Percentiles rank a stretch among this genome's conserved stretches.
Conservation (phyloP, 768 basidiomycete species). For the Tulasnella calospora region DNA sequence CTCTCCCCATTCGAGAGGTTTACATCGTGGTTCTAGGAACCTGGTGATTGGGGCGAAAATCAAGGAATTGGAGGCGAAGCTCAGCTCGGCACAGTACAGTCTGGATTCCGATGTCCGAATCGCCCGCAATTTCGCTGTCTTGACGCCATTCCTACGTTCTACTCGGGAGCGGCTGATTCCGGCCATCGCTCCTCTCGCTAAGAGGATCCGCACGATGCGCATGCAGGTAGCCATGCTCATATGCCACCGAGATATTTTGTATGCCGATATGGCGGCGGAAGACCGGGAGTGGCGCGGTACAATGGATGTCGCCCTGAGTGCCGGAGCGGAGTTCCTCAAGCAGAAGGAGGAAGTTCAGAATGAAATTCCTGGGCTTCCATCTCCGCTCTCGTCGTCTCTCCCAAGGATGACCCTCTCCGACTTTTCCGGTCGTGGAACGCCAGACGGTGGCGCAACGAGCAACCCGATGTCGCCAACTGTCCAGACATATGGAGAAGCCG, state of each 20-base stretch:
- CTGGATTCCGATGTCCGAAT: conserved; percentile 67
- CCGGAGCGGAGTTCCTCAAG: conserved; percentile 63
- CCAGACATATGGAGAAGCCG: background rate
- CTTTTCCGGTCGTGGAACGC: background rate
- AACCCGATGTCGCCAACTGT: background rate
- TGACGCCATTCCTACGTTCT: conserved; percentile 81
- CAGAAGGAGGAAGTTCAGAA: conserved; percentile 35
- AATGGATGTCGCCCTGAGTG: conserved; percentile 65
- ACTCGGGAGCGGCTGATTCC: conserved; percentile 71
- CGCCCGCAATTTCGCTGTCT: conserved; percentile 72
- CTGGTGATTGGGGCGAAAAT: conserved; percentile 59
- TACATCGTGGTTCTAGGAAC: conserved; percentile 43
- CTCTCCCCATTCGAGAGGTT: background rate
- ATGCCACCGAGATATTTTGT: conserved; percentile 74
- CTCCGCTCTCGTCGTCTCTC: background rate
- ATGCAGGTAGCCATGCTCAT: conserved; percentile 65
- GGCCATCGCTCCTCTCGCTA: conserved; percentile 58
- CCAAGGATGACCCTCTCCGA: conserved; percentile 10
- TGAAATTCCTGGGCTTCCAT: conserved; percentile 5
- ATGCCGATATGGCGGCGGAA: conserved; percentile 69
- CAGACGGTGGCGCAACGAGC: background rate
- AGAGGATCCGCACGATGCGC: conserved; percentile 59
- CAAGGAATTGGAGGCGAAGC: conserved; percentile 55
- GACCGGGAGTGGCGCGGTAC: conserved; percentile 59
- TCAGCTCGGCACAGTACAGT: conserved; percentile 50